Evolutionary conservation across 1,139 yeast genomes (phyloP).

Genomic region (Trichomonascaceae sp.): DNA sequence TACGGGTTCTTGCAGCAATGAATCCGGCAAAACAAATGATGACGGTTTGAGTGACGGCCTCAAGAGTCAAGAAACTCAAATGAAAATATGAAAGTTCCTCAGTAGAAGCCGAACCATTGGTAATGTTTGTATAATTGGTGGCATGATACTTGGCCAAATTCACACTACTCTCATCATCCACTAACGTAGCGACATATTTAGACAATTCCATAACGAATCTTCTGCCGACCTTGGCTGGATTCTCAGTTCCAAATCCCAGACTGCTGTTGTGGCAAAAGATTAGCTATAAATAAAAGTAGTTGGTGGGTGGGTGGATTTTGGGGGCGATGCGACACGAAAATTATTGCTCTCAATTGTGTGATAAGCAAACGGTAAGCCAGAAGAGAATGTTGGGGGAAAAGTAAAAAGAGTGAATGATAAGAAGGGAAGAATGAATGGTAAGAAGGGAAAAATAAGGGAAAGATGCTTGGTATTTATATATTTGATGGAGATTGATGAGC

Average conservation of each 20-base stretch:
- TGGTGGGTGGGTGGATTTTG: neutral
- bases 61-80: conserved; percentile 61
- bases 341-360: neutral
- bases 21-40: conserved; percentile 68
- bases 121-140: neutral
- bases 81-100: conserved; percentile 43
- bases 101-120: neutral
- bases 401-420: neutral
- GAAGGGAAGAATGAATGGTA: neutral
- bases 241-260: neutral
- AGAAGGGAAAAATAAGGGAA: no score
- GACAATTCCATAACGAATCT: neutral
- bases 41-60: conserved; percentile 74
- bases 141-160: neutral
- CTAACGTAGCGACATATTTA: neutral
- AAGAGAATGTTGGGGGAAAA: neutral
- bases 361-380: neutral
- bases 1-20: conserved; percentile 56
- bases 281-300: no score
- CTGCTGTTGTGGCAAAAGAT: neutral
- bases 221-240: neutral
- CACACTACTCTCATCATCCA: neutral
- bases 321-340: neutral
- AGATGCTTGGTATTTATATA: no score
- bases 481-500: no score